These are phyloP conservation scores for Amanita muscaria DNA, from an alignment of 768 basidiomycete species.

Conservation along the genomic window DNA sequence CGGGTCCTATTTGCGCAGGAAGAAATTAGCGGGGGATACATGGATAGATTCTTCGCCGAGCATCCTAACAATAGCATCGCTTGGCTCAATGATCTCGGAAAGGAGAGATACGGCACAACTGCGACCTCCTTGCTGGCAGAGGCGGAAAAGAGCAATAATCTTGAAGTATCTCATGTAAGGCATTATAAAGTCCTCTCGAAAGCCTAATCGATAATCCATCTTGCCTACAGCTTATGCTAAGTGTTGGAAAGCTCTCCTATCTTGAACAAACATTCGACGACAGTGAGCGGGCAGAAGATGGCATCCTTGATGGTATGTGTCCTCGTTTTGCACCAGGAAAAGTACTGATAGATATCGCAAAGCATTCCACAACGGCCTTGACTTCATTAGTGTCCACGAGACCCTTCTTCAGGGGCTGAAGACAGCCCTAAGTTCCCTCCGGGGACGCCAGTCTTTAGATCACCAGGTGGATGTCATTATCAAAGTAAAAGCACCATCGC, in stretches of 20 bases:
- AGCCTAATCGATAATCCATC: neutral
- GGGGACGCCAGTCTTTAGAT: conserved; percentile 58
- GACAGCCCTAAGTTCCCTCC: conserved; percentile 34
- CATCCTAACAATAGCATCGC: conserved; percentile 54
- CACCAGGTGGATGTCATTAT: conserved; percentile 57
- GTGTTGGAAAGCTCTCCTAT: conserved; percentile 81
- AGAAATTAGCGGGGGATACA: conserved; percentile 45
- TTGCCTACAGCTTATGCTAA: conserved; percentile 67
- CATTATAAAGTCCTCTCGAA: conserved; percentile 2
- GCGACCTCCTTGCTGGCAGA: conserved; percentile 56
- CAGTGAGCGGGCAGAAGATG: conserved; percentile 36
- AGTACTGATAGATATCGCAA: neutral
- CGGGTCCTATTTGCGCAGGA: conserved; percentile 78
- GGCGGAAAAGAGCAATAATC: conserved; percentile 42
- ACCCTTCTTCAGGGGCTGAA: conserved; percentile 56
- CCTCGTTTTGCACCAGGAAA: neutral
- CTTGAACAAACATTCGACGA: conserved; percentile 69
- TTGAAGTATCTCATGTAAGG: conserved; percentile 74
- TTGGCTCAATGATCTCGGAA: conserved; percentile 85
- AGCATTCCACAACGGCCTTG: conserved; percentile 84
- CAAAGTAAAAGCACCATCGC: conserved; percentile 40
- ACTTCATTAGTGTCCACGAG: conserved; percentile 82
- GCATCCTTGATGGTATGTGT: conserved; percentile 45
- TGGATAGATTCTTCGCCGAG: conserved; percentile 66
- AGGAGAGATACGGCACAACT: conserved; percentile 55